A percentile compares a stretch with the other conserved stretches of the same genome.
Evolutionary conservation across 1,284 basidiomycete genomes (phyloP).

Genomic region (Apiotrichum gracile): DNA sequence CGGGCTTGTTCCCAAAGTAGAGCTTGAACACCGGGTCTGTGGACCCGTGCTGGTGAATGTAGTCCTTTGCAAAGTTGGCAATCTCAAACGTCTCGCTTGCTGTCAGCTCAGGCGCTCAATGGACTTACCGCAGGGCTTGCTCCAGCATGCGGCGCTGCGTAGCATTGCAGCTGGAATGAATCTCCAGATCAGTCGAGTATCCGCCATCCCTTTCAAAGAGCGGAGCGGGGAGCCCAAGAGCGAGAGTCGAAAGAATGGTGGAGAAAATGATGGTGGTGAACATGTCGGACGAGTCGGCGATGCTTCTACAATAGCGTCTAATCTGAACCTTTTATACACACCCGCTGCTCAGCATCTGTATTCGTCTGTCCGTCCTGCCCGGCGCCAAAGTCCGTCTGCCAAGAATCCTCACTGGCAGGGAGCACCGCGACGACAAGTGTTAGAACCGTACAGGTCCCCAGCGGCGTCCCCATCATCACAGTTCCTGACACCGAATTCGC

Average conservation of each 20-base stretch:
- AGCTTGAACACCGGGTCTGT: conserved; percentile 36
- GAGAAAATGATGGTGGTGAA: background rate
- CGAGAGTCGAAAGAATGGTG: background rate
- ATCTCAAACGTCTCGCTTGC: conserved; percentile 39
- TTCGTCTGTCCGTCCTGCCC: too few relatives aligned
- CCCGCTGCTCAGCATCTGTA: too few relatives aligned
- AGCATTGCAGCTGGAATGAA: conserved; percentile 47
- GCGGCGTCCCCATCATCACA: background rate
- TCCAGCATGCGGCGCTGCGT: conserved; percentile 42
- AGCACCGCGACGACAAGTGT: background rate
- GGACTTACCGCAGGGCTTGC: conserved; percentile 30
- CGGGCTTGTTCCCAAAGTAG: conserved; percentile 44
- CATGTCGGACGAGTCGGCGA: background rate
- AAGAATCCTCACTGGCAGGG: too few relatives aligned
- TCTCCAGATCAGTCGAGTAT: conserved; percentile 33
- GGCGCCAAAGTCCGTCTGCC: too few relatives aligned
- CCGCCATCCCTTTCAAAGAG: background rate
- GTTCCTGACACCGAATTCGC: too few relatives aligned
- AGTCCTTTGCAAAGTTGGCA: conserved; percentile 32
- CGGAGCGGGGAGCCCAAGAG: background rate
- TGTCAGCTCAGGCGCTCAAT: background rate
- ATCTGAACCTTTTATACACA: too few relatives aligned
- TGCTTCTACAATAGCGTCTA: too few relatives aligned
- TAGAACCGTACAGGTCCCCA: too few relatives aligned
- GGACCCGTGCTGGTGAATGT: conserved; percentile 40